These are phyloP conservation scores for Backusella macrospora DNA, from an alignment of 192 early-diverging fungal genomes.

Conservation along the genomic window DNA sequence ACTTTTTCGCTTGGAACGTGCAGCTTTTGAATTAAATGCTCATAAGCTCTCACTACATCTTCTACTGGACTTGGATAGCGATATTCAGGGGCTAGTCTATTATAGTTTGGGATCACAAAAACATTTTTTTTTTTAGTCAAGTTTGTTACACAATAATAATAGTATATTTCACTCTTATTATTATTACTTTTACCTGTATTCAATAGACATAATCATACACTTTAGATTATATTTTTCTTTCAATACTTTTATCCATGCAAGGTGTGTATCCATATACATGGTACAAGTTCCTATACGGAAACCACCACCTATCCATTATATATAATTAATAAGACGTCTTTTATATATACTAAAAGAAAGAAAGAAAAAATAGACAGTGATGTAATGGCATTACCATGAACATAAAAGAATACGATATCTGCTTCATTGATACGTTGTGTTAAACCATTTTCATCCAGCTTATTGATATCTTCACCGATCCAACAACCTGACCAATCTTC, in stretches of 20 bases:
- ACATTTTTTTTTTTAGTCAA: neutral
- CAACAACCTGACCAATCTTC: constrained; percentile 45
- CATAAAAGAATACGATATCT: constrained; percentile 43
- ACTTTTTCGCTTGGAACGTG: constrained; percentile 32
- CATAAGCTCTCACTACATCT: constrained; percentile 42
- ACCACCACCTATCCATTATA: constrained; percentile 37
- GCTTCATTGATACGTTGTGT: constrained; percentile 24
- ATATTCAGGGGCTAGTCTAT: constrained; percentile 41
- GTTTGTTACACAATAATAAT: neutral
- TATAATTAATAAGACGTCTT: neutral
- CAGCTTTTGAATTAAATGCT: constrained; percentile 32
- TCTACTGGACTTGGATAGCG: constrained; percentile 43
- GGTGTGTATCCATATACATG: constrained; percentile 45
- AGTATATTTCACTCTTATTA: neutral
- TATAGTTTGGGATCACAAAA: constrained; percentile 8
- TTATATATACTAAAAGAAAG: constrained; percentile 39
- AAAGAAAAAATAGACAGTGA: neutral
- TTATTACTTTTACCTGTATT: constrained; percentile 32
- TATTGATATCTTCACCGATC: constrained; percentile 39
- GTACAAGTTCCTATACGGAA: constrained; percentile 44
- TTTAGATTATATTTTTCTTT: constrained; percentile 39
- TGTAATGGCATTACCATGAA: constrained; percentile 33
- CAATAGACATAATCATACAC: constrained; percentile 40
- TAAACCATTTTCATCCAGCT: constrained; percentile 15
- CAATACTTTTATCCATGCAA: constrained; percentile 37